Evolutionary conservation across 441 rosid species (phyloP), one percentile per base, ranked within the genome.

Genomic region (Pelargonium australe): DNA sequence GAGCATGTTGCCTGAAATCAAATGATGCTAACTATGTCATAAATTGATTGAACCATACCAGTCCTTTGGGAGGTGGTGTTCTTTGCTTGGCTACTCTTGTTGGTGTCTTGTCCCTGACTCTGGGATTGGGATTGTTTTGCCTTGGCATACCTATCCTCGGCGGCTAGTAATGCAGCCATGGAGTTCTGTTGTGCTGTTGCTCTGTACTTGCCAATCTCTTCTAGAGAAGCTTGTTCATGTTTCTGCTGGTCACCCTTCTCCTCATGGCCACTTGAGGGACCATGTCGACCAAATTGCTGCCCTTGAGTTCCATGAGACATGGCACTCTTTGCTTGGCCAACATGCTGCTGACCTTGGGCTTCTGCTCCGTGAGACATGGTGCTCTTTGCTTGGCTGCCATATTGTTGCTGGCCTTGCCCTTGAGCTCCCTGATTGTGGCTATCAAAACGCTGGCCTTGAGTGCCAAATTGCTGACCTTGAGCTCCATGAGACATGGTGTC

Each of bases 201-300:
- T 19, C 65, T 23, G 65, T 62, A 11, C 65, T 62, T 25, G 41
- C 14, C 34, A 23, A 23, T 62, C 65, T 25, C 65, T 10, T 60
- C 34, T 25, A 20, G 31, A 1, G 64, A 60, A 19, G 13, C 51
- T 12, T 45, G 12, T 45, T 45, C 53, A 34, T 34, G 40, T 34
- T 34, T 34, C 40, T 34, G 40, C 6, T 34, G 40, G 1, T 7
- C 40, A 34, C 40, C 40, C 40, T 34, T 34, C 40, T 5, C 40
- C 7, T 34, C 6, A 5, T 34, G 40, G 40, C 5, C 40, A 34
- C 40, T 34, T 34, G 40, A 5, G 5, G 7, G 3, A 31, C 34
- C 34, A 31, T 31, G 34, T 31, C 3, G 3, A 31, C 34, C 34
- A 31, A 31, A 2, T 31, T 31, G 34, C 1, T 31, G 14, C n/a